phyloP scores from a whole-genome alignment of 345 rosid species.

The Sonneratia caseolaris region DNA sequence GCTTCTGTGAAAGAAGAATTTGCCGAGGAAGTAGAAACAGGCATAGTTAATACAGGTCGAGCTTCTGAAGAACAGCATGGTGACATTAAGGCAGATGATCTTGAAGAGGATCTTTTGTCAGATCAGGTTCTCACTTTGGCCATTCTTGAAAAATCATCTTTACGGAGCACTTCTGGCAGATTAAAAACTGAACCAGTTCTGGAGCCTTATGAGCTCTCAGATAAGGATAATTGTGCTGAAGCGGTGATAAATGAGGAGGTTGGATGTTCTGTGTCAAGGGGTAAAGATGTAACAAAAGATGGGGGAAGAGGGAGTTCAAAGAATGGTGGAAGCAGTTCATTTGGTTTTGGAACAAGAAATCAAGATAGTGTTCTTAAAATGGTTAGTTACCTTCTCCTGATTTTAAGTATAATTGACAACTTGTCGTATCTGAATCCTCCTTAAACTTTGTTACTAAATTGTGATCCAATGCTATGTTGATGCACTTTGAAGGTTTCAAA shows the following conservation, averaged over 20 bases:
- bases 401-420: neutral
- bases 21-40: conserved; percentile 29
- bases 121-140: conserved; percentile 83
- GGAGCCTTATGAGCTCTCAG: conserved; percentile 25
- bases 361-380: conserved; percentile 48
- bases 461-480: neutral
- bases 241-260: conserved; percentile 31
- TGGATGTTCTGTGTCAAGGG: conserved; percentile 39
- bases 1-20: conserved; percentile 32
- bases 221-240: conserved; percentile 32
- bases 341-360: conserved; percentile 41
- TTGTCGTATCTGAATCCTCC: neutral
- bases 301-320: conserved; percentile 37
- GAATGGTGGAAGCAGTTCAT: conserved; percentile 37
- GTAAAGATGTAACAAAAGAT: conserved; percentile 27
- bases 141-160: conserved; percentile 42
- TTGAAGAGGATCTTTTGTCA: conserved; percentile 48
- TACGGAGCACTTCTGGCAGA: conserved; percentile 30
- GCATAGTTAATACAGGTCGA: conserved; percentile 33
- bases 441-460: neutral
- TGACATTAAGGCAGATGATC: conserved; percentile 38
- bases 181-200: conserved; percentile 25
- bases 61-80: conserved; percentile 31
- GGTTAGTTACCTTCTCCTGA: conserved; percentile 28
- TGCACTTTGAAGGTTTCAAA: conserved; percentile 47